Evolutionary conservation across 345 rosid genomes (phyloP).

Genomic region (Schrenkiella parvula): DNA sequence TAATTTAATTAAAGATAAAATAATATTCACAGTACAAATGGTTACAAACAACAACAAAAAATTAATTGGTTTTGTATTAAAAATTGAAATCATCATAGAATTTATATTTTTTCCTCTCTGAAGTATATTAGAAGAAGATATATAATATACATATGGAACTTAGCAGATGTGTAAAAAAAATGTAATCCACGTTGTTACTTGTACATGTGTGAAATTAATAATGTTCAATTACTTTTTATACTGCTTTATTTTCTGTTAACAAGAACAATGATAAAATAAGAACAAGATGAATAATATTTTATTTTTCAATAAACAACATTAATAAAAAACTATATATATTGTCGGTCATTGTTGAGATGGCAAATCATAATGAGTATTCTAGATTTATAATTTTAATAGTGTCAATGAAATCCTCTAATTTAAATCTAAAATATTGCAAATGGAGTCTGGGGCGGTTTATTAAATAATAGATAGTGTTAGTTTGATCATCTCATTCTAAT

Average conservation of each 20-base stretch:
- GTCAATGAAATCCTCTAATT: not conserved
- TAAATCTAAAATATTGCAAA: not conserved
- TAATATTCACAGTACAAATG: too few relatives aligned
- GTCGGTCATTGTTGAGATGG: constrained; percentile 28
- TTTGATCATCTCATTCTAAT: not conserved
- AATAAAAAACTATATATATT: not conserved
- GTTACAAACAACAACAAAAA: too few relatives aligned
- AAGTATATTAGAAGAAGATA: not conserved
- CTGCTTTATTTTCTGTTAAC: not conserved
- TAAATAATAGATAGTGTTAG: not conserved
- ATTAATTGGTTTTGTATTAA: too few relatives aligned
- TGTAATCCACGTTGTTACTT: not conserved
- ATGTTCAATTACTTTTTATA: not conserved
- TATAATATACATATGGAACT: too few relatives aligned
- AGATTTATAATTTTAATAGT: not conserved
- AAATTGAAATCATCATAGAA: too few relatives aligned
- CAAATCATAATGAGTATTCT: not conserved
- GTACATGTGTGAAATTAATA: not conserved
- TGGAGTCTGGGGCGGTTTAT: not conserved
- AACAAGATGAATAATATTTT: not conserved
- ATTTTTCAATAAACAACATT: not conserved
- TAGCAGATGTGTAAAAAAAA: not conserved
- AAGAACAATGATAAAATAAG: not conserved
- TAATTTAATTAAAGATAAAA: too few relatives aligned
- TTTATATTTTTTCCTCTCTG: too few relatives aligned